These are phyloP conservation scores for Paradendryphiella salina DNA, from an alignment of 2,329 filamentous ascomycete species.

Conservation along the genomic window DNA sequence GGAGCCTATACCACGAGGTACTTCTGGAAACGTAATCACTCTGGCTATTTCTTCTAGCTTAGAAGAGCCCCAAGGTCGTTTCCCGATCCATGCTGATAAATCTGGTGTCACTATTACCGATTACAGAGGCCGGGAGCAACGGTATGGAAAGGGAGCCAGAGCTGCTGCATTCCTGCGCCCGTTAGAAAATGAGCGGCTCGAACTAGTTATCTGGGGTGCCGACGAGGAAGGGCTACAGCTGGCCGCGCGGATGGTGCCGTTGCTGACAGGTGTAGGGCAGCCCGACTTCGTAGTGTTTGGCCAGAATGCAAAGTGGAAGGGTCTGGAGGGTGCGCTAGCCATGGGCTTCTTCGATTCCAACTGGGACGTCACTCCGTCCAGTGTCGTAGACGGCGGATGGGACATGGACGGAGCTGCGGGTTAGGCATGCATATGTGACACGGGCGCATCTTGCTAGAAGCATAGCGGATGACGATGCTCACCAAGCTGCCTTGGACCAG, in stretches of 20 bases:
- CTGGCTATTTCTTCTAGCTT: conserved; percentile 38
- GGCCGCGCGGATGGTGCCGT: conserved; percentile 59
- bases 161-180: conserved; percentile 59
- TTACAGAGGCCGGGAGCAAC: conserved; percentile 22
- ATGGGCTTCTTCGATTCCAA: conserved; percentile 59
- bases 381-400: conserved; percentile 41
- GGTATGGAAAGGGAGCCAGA: conserved; percentile 44
- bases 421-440: background rate
- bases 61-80: conserved; percentile 23
- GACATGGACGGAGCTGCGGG: background rate
- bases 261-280: conserved; percentile 60
- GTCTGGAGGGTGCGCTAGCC: conserved; percentile 56
- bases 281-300: conserved; percentile 61
- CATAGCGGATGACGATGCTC: no score
- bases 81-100: conserved; percentile 37
- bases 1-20: background rate
- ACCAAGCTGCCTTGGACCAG: no score
- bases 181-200: conserved; percentile 52
- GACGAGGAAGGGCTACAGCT: conserved; percentile 53
- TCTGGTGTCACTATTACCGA: conserved; percentile 28
- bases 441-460: no score
- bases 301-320: conserved; percentile 54
- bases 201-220: conserved; percentile 60
- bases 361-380: conserved; percentile 57
- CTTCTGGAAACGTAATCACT: conserved; percentile 54